Base-by-base conservation (phyloP, 441 rosid genomes). In the Erysimum pusillum region DNA sequence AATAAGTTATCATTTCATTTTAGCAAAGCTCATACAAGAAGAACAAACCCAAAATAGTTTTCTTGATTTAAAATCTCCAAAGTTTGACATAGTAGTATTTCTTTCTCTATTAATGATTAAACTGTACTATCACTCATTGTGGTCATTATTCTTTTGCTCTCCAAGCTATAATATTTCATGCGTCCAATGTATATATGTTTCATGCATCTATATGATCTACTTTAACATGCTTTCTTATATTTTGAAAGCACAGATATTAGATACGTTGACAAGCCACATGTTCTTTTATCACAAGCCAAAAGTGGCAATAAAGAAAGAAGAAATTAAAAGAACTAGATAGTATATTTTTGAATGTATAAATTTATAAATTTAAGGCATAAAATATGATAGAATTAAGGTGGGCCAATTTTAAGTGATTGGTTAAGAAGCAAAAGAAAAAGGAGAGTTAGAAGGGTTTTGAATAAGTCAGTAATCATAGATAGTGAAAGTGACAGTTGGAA, bases 251-350 rank as follows among this genome's bases (percentile, higher is more conserved):
- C 69, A 46, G 69, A 62, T 58, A 15, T 20, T 36, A 58, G 73
- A 68, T 78, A 79, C 81, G 78, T 73, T 79, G 75, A 79, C 81
- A 73, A 79, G 75, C 78, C 81, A 79, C 81, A 68, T 79, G 81
- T 45, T 61, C 74, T 61, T 73, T 68, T 54, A 54, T 79, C 78
- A 62, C 75, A 68, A 79, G 78, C 81, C 78, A 61, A 73, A 79
- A 73, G 81, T 39, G 62, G n/a, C 31, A 63, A 12, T 34, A 15
- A 77, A 71, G 58, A 39, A 59, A 61, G n/a, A 49, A 61, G 39
- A 31, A 44, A n/a, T n/a, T n/a, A n/a, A n/a, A 69, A 34, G 25
- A 22, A 22, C 25, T 0, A 39, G 17, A 54, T 13, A 7, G 8
- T 57, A 57, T 14, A 28, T 25, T 25, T 53, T 10, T 18, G 31